Conservation (phyloP, 2,329 filamentous ascomycete species). For the Penicillium sp. region DNA sequence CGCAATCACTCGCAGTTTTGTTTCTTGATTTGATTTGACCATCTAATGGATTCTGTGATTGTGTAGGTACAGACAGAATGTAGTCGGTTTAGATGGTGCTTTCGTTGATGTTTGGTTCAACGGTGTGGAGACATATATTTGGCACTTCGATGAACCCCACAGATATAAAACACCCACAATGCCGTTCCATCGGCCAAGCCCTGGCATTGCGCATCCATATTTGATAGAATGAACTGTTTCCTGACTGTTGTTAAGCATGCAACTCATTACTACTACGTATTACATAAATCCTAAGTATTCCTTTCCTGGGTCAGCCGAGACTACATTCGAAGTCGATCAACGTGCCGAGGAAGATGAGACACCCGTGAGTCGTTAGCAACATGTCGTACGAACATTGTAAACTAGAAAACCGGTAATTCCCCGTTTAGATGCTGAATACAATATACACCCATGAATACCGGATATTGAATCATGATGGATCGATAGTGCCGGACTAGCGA, state of each 20-base stretch:
- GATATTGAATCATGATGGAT: neutral
- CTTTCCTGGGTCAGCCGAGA: neutral
- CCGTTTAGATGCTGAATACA: neutral
- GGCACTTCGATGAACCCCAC: neutral
- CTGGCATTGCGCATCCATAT: neutral
- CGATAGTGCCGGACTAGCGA: neutral
- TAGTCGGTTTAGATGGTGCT: neutral
- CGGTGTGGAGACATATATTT: neutral
- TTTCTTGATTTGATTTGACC: neutral
- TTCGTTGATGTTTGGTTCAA: neutral
- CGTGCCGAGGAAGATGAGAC: neutral
- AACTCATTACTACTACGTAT: too few relatives aligned
- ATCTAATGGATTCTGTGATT: too few relatives aligned
- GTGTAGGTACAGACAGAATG: too few relatives aligned
- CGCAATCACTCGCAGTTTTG: neutral
- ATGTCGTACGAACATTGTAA: neutral
- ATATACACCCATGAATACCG: too few relatives aligned
- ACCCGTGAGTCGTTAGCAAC: neutral
- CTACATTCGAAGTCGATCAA: neutral
- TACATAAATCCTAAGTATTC: neutral
- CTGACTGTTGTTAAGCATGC: too few relatives aligned
- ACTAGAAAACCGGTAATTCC: too few relatives aligned
- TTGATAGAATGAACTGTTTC: neutral
- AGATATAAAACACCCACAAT: neutral
- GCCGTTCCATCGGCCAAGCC: neutral